phyloP scores from a whole-genome alignment of 306 rosid genomes.

The Acacia acuminata region DNA sequence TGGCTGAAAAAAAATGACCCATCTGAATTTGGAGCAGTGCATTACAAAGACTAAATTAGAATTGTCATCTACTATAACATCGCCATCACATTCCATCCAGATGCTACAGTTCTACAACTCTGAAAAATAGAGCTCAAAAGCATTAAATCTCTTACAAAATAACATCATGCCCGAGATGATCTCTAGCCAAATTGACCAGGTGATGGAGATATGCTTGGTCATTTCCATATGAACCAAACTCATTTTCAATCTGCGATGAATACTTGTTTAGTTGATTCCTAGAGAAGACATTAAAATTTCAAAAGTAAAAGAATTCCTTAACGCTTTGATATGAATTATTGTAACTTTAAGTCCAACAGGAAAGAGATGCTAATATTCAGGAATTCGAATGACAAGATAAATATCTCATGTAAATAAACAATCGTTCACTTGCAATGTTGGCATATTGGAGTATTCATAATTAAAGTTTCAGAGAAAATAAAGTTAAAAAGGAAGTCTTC shows the following conservation, averaged over 20 bases:
- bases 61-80: too few species aligned
- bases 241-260: conserved; percentile 86
- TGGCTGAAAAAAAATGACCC: too few species aligned
- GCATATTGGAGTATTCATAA: conserved; percentile 6
- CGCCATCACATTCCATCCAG: too few species aligned
- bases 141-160: too few species aligned
- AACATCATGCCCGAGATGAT: too few species aligned
- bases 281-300: conserved; percentile 15
- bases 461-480: conserved; percentile 12
- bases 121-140: too few species aligned
- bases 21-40: too few species aligned
- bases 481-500: conserved; percentile 18
- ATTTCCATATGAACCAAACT: conserved; percentile 84
- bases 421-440: neutral
- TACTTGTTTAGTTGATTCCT: conserved; percentile 20
- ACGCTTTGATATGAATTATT: conserved; percentile 1
- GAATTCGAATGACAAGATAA: conserved; percentile 22
- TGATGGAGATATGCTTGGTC: conserved; percentile 87
- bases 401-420: conserved; percentile 8
- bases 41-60: too few species aligned
- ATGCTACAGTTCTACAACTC: too few species aligned
- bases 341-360: conserved; percentile 18
- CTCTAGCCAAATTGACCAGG: too few species aligned
- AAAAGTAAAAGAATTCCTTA: conserved; percentile 9
- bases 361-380: conserved; percentile 8